phyloP scores from a whole-genome alignment of 2,329 filamentous ascomycete genomes.

The Ophiobolus disseminans region DNA sequence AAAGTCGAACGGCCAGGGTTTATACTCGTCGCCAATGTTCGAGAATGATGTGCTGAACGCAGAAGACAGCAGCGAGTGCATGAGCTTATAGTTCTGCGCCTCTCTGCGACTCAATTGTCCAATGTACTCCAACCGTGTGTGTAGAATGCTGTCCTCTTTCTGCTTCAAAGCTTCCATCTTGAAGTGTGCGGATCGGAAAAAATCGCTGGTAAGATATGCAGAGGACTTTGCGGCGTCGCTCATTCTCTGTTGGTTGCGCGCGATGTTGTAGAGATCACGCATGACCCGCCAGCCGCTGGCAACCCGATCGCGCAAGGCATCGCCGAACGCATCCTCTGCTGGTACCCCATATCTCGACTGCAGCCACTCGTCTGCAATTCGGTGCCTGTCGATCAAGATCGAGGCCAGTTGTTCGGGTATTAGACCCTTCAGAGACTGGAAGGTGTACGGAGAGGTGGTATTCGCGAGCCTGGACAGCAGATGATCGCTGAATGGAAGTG shows the following conservation, averaged over 20 bases:
- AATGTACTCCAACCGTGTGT: constrained; percentile 31
- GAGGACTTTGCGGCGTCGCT: constrained; percentile 17
- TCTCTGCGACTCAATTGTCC: constrained; percentile 18
- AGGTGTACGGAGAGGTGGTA: constrained; percentile 11
- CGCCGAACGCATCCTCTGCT: constrained; percentile 39
- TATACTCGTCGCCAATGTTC: constrained; percentile 32
- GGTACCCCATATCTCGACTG: constrained; percentile 33
- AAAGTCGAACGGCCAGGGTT: constrained; percentile 39
- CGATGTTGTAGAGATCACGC: constrained; percentile 32
- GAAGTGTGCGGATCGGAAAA: constrained; percentile 24
- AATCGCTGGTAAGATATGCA: constrained; percentile 17
- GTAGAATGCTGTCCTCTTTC: constrained; percentile 29
- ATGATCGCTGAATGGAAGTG: constrained; percentile 29
- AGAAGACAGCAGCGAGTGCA: constrained; percentile 39
- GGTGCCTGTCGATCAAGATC: constrained; percentile 38
- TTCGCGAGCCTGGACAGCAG: constrained; percentile 19
- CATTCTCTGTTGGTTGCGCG: constrained; percentile 23
- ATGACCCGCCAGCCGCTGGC: constrained; percentile 41
- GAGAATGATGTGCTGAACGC: constrained; percentile 35
- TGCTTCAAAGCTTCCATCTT: constrained; percentile 21
- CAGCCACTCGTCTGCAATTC: constrained; percentile 26
- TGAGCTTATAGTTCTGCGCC: constrained; percentile 39
- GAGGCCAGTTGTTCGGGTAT: constrained; percentile 40
- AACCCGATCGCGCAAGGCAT: constrained; percentile 34
- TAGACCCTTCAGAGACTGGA: constrained; percentile 34